phyloP scores from a whole-genome alignment of 306 rosid species.

The Biancaea sappan region DNA sequence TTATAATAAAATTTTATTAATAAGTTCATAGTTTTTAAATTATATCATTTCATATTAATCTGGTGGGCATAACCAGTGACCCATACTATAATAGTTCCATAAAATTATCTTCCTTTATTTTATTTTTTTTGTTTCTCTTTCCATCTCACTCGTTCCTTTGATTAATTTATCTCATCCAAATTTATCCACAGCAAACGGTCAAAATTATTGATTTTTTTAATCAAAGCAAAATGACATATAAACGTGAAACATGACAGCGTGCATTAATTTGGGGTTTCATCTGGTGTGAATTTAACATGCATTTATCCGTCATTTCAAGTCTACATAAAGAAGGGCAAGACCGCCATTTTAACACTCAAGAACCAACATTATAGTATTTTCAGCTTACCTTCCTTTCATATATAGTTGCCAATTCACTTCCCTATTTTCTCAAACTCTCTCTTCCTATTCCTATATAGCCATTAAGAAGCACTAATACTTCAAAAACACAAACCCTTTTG shows the following conservation, averaged over 20 bases:
- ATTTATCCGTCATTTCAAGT: conserved; percentile 34
- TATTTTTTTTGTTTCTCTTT: too few relatives aligned
- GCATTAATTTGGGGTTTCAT: conserved; percentile 52
- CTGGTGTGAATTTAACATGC: conserved; percentile 40
- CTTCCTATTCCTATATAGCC: too few relatives aligned
- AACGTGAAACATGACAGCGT: conserved; percentile 12
- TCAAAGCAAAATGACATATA: not conserved
- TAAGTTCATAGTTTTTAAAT: too few relatives aligned
- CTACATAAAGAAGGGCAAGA: conserved; percentile 31
- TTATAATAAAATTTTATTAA: too few relatives aligned
- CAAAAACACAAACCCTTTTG: too few relatives aligned
- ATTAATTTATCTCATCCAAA: not conserved
- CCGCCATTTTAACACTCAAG: conserved; percentile 23
- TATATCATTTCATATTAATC: too few relatives aligned
- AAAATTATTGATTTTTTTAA: not conserved
- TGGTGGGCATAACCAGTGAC: too few relatives aligned
- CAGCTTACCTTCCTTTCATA: conserved; percentile 26
- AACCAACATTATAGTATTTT: conserved; percentile 9
- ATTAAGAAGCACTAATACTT: too few relatives aligned
- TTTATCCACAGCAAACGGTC: not conserved
- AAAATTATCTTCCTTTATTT: too few relatives aligned
- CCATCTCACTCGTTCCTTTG: not conserved
- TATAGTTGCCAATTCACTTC: conserved; percentile 26
- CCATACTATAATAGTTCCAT: too few relatives aligned
- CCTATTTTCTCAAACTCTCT: not conserved